Conservation (phyloP, 2,329 filamentous ascomycete genomes). For the Cephalotrichum gorgonifer region DNA sequence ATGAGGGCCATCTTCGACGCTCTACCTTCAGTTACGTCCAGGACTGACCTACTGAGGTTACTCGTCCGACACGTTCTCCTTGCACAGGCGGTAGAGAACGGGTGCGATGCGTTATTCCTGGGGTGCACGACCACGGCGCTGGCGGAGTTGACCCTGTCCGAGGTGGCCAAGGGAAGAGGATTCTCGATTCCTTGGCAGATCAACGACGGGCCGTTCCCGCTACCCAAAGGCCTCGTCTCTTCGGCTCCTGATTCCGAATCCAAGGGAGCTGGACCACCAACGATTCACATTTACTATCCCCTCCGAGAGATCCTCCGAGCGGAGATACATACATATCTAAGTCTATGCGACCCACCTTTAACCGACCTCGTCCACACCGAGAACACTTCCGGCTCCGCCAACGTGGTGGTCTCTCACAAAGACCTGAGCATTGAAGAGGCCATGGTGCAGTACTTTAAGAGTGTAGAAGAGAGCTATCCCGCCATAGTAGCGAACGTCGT, state of each 20-base stretch:
- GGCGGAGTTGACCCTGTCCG: conserved; percentile 73
- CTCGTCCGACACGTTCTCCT: conserved; percentile 65
- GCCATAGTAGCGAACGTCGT: conserved; percentile 94
- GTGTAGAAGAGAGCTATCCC: conserved; percentile 74
- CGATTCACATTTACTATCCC: conserved; percentile 55
- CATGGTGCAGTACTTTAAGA: conserved; percentile 71
- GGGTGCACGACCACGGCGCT: conserved; percentile 82
- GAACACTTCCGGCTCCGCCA: conserved; percentile 14
- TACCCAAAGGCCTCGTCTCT: background rate
- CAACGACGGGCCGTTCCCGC: conserved; percentile 53
- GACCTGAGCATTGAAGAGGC: conserved; percentile 85
- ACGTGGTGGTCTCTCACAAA: conserved; percentile 49
- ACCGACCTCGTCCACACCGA: conserved; percentile 26
- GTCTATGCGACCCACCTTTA: conserved; percentile 41
- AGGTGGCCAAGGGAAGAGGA: conserved; percentile 85
- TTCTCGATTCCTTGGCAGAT: conserved; percentile 74
- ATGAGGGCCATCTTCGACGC: conserved; percentile 46
- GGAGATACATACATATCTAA: conserved; percentile 62
- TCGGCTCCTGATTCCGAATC: background rate
- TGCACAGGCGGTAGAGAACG: conserved; percentile 45
- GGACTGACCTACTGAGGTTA: conserved; percentile 60
- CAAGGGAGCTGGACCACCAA: conserved; percentile 9
- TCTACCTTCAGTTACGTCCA: conserved; percentile 64
- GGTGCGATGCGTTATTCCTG: conserved; percentile 64
- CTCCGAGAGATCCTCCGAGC: conserved; percentile 75